Evolutionary conservation across 1,284 basidiomycete species (phyloP).

Genomic region (Prillingera fragicola): DNA sequence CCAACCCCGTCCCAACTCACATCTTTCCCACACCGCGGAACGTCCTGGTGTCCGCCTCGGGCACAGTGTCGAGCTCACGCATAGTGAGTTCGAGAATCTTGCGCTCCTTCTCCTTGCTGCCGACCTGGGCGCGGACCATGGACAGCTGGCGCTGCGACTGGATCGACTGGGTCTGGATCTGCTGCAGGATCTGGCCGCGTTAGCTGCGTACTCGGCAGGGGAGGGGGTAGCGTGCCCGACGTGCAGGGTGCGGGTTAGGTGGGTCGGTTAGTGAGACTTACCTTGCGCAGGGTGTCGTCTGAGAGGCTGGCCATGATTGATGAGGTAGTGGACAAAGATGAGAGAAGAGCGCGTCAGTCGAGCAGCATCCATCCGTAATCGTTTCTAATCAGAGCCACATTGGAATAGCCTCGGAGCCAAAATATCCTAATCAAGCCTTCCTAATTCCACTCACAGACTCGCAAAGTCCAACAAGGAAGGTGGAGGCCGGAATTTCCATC

Average conservation of each 20-base stretch:
- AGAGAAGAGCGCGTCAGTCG: too few species aligned
- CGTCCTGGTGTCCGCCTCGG: conserved; percentile 57
- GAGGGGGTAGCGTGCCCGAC: neutral
- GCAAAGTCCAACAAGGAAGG: neutral
- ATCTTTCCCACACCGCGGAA: conserved; percentile 91
- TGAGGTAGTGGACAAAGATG: neutral
- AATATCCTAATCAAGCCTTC: too few species aligned
- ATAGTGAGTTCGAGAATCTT: conserved; percentile 81
- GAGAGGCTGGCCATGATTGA: conserved; percentile 64
- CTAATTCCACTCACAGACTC: too few species aligned
- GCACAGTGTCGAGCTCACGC: conserved; percentile 41
- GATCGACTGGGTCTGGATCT: conserved; percentile 80
- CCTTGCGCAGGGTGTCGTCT: conserved; percentile 81
- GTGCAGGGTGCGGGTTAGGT: neutral
- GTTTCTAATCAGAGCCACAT: too few species aligned
- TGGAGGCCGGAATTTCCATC: conserved; percentile 1
- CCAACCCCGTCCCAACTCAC: conserved; percentile 51
- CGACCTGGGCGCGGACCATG: conserved; percentile 64
- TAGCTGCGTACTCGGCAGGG: conserved; percentile 8
- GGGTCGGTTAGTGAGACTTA: conserved; percentile 35
- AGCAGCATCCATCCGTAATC: too few species aligned
- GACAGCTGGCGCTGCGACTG: conserved; percentile 71
- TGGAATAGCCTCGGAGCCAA: too few species aligned
- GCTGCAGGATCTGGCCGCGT: conserved; percentile 66
- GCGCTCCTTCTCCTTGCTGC: conserved; percentile 74